phyloP scores from a whole-genome alignment of 192 early-diverging fungal species.

The Gonapodya sp. region DNA sequence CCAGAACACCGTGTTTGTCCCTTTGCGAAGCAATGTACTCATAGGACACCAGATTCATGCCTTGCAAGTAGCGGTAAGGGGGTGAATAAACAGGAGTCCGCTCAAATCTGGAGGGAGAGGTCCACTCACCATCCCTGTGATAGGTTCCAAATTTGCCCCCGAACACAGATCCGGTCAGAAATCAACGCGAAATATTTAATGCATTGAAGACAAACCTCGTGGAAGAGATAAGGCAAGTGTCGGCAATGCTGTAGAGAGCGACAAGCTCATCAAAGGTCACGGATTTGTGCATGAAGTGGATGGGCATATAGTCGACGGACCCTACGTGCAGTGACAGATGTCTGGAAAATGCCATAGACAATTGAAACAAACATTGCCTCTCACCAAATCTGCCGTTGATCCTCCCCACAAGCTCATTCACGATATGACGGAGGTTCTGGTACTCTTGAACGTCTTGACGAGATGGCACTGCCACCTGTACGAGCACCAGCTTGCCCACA shows the following conservation, averaged over 20 bases:
- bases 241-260: constrained; percentile 88
- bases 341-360: neutral
- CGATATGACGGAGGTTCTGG: constrained; percentile 80
- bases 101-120: no score
- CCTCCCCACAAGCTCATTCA: constrained; percentile 95
- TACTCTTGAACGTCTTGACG: constrained; percentile 99
- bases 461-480: constrained; percentile 83
- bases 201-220: no score
- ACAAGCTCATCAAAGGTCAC: constrained; percentile 92
- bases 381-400: constrained; percentile 92
- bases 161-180: no score
- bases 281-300: constrained; percentile 97
- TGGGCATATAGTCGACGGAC: constrained; percentile 94
- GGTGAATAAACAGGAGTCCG: no score
- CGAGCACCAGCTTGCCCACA: constrained; percentile 63
- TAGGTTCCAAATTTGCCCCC: no score
- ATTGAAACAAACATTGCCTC: no score
- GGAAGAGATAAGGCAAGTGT: constrained; percentile 93
- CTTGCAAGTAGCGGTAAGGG: no score
- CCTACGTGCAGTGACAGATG: constrained; percentile 19
- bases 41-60: constrained; percentile 99
- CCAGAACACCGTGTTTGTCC: constrained; percentile 85
- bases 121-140: no score
- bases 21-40: constrained; percentile 94
- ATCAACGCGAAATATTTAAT: no score